Base-by-base conservation (phyloP, 257 asterid species). In the Jacaranda copaia region DNA sequence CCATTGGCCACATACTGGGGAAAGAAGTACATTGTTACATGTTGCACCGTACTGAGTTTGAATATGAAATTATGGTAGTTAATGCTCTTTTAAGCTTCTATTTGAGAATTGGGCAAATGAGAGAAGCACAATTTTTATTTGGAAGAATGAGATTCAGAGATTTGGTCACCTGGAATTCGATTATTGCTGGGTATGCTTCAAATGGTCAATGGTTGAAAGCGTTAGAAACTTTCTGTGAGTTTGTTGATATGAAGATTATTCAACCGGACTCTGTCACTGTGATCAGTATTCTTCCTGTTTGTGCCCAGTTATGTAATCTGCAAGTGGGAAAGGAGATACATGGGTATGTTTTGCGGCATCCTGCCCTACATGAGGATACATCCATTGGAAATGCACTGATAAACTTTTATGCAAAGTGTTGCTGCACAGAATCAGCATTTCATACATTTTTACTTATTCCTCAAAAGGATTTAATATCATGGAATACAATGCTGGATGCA, bases 401-500 rank as follows among this genome's bases (percentile, higher is more conserved):
- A 85, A 88, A 84, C 39, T 84, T 93, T 69, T 93, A 93, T 81
- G 80, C 97, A 32, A 93, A 84, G 81, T 89, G 90, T 84, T 80
- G 88, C 56, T 58, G 69, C 72, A 74, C 38, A 56, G 85, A 84
- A 79, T 86, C 84, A 70, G 97, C 98, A 56, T 84, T 72, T 39
- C 66, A 2, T 10, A 42, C 88, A 75, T 91, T 93, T 83, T 74
- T 58, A 15, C 84, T 78, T n/a, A 82, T 86, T 76, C 74, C 81
- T 70, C 85, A 64, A 35, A 88, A 74, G 80, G 97, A 93, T 82
- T 57, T 89, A 78, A 87, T 93, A 74, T 93, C 97, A 5, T 93
- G 98, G 98, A 91, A 93, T 64, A 73, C 98, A 51, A 72, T 93
- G 87, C 90, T 93, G 53, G 97, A 93, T 80, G 90, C 88, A 38